Evolutionary conservation across 768 basidiomycete genomes (phyloP), one percentile per base, ranked within the genome.

Genomic region (Kockovaella imperatae): DNA sequence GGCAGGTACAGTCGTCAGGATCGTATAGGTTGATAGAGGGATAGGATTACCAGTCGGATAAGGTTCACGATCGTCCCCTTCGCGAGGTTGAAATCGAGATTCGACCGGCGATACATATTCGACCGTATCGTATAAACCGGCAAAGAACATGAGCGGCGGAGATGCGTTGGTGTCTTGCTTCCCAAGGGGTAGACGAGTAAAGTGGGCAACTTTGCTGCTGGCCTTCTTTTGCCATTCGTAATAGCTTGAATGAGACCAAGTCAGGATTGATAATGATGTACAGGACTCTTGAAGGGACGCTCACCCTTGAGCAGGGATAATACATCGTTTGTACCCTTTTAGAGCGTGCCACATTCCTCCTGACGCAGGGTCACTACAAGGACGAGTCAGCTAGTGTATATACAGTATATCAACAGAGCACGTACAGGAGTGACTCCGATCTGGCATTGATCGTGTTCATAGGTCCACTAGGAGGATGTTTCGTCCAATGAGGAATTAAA

Each of bases 391-490:
- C 7, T n/a, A n/a, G n/a, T n/a, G n/a, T n/a, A n/a, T n/a, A n/a
- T n/a, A 13, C 25, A 30, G 14, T 30, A 26, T 14, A 4, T 26
- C 17, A 24, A 30, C 40, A 43, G 20, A 26, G 11, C 24, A 52
- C 66, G 44, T 34, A 69, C 67, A 66, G 53, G 25, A 97, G 75
- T 45, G 82, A 83, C 71, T 97, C 93, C 2, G 81, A 76, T 17
- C 89, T 80, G 0, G 91, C 90, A 56, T 97, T 97, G 52, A 86
- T 93, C 0, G 91, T 95, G 59, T 79, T 86, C 34, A 89, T 72
- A 1, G 59, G 52, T 5, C 63, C 60, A 0, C 75, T 74, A 2
- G 71, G 72, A 54, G 90, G 86, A 45, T 78, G 74, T 64, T 86
- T 87, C 63, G 76, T 79, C 83, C 83, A 90, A 64, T 85, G 81